Evolutionary conservation across 495 filamentous ascomycete genomes (phyloP).

Genomic region (Podospora sp.): DNA sequence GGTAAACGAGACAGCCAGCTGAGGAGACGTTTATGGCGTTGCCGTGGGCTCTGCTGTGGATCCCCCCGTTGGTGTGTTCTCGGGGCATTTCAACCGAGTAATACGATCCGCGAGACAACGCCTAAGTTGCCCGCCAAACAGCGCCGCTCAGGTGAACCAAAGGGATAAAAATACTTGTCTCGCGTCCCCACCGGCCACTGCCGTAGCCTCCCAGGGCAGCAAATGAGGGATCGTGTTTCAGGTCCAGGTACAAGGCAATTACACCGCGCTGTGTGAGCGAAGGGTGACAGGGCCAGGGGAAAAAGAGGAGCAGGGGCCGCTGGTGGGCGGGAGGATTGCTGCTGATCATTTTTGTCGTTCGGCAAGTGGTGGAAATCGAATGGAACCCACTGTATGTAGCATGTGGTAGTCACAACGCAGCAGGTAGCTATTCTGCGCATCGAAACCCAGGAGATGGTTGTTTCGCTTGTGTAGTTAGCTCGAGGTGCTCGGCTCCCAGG

Average conservation of each 20-base stretch:
- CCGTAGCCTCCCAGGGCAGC: constrained; percentile 10
- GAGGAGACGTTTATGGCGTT: not conserved
- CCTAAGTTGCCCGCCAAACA: not conserved
- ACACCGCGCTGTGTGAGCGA: not conserved
- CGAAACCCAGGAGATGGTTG: too few species aligned
- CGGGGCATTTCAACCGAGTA: not conserved
- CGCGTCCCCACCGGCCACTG: constrained; percentile 5
- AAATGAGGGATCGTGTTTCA: constrained; percentile 8
- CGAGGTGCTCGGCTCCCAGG: not conserved
- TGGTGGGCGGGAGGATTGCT: constrained; percentile 3
- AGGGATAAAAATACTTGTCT: constrained; percentile 6
- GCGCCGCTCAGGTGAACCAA: not conserved
- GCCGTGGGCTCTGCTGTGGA: not conserved
- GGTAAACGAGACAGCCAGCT: not conserved
- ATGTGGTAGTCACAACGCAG: not conserved
- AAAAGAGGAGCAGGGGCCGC: not conserved
- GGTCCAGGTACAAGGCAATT: not conserved
- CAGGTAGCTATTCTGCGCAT: not conserved
- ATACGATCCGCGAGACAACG: not conserved
- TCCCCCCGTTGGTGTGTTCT: not conserved
- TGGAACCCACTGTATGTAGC: not conserved
- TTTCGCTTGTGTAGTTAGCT: not conserved
- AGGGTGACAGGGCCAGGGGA: constrained; percentile 3
- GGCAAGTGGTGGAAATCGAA: constrained; percentile 11
- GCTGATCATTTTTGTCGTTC: not conserved